Evolutionary conservation across 352 stramenopile genomes (phyloP).

Genomic region (Globisporangium uncinulatum): DNA sequence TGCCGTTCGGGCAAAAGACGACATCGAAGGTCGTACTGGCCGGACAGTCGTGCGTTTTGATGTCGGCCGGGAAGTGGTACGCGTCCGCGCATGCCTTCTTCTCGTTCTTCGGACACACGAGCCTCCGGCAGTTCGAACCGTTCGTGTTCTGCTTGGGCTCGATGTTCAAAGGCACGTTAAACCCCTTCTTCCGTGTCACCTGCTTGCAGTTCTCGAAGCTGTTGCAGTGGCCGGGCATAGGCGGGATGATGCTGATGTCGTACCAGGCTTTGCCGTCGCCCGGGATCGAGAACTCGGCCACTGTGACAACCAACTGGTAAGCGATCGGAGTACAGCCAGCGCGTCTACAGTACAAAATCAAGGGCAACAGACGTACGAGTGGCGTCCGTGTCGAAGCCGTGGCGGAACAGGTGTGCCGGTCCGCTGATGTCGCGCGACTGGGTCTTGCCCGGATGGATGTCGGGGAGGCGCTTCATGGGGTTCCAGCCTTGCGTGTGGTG

Average conservation of each 20-base stretch:
- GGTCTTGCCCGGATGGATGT: no score
- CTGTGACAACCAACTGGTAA: conserved; percentile 4
- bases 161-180: conserved; percentile 20
- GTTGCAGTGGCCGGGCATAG: conserved; percentile 13
- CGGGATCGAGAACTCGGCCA: conserved; percentile 19
- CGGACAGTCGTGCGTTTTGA: conserved; percentile 15
- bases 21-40: conserved; percentile 22
- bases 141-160: conserved; percentile 9
- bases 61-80: conserved; percentile 21
- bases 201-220: conserved; percentile 16
- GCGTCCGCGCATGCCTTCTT: conserved; percentile 10
- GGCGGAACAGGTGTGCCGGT: no score
- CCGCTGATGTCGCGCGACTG: no score
- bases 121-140: conserved; percentile 1
- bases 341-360: no score
- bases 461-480: no score
- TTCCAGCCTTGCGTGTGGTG: no score
- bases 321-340: no score
- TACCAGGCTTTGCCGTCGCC: conserved; percentile 21
- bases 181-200: conserved; percentile 10
- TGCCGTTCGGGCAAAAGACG: conserved; percentile 16
- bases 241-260: conserved; percentile 26
- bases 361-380: no score
- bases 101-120: conserved; percentile 13
- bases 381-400: no score